Percentiles rank a stretch among this genome's conserved stretches.
Conservation (phyloP, 371 early-diverging fungal species). For the Coemansia sp. region DNA sequence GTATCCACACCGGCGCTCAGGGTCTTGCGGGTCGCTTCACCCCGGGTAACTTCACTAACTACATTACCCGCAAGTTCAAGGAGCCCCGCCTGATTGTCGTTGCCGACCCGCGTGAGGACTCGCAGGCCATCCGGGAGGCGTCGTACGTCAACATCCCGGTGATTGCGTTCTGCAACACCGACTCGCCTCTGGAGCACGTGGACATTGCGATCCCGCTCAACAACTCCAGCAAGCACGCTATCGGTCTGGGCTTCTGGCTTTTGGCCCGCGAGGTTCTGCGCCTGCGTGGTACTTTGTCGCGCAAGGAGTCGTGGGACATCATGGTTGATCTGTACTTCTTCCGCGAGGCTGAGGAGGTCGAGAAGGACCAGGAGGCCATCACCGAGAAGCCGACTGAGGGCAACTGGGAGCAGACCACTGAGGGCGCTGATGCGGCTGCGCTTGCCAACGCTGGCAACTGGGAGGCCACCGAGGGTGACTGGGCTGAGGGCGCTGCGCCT, state of each 20-base stretch:
- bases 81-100: constrained; percentile 98
- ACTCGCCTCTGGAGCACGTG: constrained; percentile 90
- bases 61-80: constrained; percentile 97
- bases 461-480: constrained; percentile 56
- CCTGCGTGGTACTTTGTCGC: constrained; percentile 89
- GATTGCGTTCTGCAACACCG: constrained; percentile 98
- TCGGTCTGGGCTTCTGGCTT: constrained; percentile 97
- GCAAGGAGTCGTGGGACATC: constrained; percentile 84
- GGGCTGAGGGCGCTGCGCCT: constrained; percentile 54
- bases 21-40: constrained; percentile 99
- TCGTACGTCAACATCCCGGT: constrained; percentile 99
- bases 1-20: constrained; percentile 94
- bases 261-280: constrained; percentile 97
- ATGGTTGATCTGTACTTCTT: constrained; percentile 99
- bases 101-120: constrained; percentile 97
- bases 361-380: constrained; percentile 71
- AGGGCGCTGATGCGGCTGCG: background rate
- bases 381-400: constrained; percentile 59
- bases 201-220: constrained; percentile 99
- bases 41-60: constrained; percentile 99
- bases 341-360: constrained; percentile 94
- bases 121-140: constrained; percentile 98
- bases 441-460: constrained; percentile 51
- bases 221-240: constrained; percentile 98
- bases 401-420: constrained; percentile 4